Base-by-base conservation (phyloP, 352 stramenopile genomes). In the Phytophthora quininea region DNA sequence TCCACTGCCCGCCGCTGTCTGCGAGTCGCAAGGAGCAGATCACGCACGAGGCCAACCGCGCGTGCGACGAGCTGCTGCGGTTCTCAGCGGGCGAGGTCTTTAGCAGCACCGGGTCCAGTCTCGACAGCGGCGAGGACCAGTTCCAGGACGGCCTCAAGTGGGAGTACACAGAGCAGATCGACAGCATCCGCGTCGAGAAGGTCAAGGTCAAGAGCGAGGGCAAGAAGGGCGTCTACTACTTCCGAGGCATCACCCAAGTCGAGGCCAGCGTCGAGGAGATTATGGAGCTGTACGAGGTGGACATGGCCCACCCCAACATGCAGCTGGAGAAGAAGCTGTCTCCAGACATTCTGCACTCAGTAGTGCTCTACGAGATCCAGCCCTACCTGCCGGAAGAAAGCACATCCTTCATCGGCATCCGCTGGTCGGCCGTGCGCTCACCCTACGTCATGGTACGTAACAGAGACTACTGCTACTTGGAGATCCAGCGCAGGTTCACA, bases 341-440 rank as follows among this genome's bases (percentile, higher is more conserved):
- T 12, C 85, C 85, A 0, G 82, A 94, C 42, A 73, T 94, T 54
- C 60, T 94, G 11, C 84, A 94, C 69, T 94, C 86, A 42, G 79
- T 90, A 15, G 82, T 93, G 48, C 74, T 93, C 2, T 93, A 93
- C 70, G 80, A 92, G 70, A 86, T 93, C 56, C 73, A 79, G 58
- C 71, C 73, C 8, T 93, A 93, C 69, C 71, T 67, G 27, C 46
- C 67, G 0, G 58, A 79, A 10, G 78, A 89, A 3, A 86, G 66
- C 51, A 83, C 77, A 1, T 56, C 88, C 3, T 92, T 93, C 61
- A 86, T 93, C 50, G 83, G 86, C 43, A 92, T 93, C 48, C 84
- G 86, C 49, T 93, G 86, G 86, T 88, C 82, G 31, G 83, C 82
- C 4, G 60, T 93, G 35, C 80, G 81, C 24, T 89, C 84, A 19